Percentiles rank a stretch among this genome's conserved stretches.
Conservation (phyloP, 805 yeast species). For the Candida sakaeoensis region DNA sequence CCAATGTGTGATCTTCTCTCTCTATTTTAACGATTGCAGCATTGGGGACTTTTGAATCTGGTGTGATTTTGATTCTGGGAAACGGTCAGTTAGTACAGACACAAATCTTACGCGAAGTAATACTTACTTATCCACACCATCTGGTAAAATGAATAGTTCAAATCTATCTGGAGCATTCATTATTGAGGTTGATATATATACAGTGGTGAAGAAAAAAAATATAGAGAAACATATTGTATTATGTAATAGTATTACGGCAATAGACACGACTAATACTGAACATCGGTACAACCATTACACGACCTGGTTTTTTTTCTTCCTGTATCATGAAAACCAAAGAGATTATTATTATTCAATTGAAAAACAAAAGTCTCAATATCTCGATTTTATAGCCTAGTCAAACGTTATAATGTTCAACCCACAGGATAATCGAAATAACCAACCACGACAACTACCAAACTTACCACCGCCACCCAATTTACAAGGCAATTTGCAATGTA, state of each 20-base stretch:
- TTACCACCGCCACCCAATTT: slow-evolving; percentile 57
- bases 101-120: not conserved
- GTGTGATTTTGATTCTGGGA: slow-evolving; percentile 72
- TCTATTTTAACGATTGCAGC: slow-evolving; percentile 91
- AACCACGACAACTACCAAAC: slow-evolving; percentile 48
- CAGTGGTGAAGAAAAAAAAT: not conserved
- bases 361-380: slow-evolving; percentile 1
- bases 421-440: slow-evolving; percentile 41
- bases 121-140: slow-evolving; percentile 87
- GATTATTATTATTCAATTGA: not conserved
- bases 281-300: too few species aligned
- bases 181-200: slow-evolving; percentile 2
- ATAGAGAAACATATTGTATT: not conserved
- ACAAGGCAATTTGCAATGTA: slow-evolving; percentile 38
- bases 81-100: slow-evolving; percentile 5
- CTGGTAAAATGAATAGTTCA: slow-evolving; percentile 94
- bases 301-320: not conserved
- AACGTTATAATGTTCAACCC: slow-evolving; percentile 2
- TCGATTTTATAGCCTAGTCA: not conserved
- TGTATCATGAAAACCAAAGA: not conserved
- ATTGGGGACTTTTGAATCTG: slow-evolving; percentile 93
- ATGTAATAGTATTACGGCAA: not conserved
- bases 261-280: not conserved
- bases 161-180: slow-evolving; percentile 99
- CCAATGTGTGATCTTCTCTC: slow-evolving; percentile 96